Evolutionary conservation across 352 stramenopile species (phyloP).

Genomic region (Pilasporangium apinafurcum): DNA sequence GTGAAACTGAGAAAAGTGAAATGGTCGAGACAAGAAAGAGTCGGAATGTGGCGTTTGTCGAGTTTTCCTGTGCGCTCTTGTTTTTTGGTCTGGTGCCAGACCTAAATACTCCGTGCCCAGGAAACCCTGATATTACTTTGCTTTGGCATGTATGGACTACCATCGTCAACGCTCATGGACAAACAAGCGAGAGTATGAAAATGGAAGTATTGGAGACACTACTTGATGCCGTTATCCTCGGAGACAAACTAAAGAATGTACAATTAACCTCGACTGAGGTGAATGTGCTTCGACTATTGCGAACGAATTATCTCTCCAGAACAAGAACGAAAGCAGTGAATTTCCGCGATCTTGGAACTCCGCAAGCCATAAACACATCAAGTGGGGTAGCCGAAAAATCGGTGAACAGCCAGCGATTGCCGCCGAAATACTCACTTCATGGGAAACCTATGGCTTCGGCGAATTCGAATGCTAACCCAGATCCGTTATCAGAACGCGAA

Average conservation of each 20-base stretch:
- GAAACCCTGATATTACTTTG: slow-evolving; percentile 22
- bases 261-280: not conserved
- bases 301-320: slow-evolving; percentile 3
- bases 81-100: slow-evolving; percentile 50
- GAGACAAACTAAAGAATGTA: not conserved
- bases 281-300: slow-evolving; percentile 2
- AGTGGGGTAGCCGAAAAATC: not conserved
- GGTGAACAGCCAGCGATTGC: too few species aligned
- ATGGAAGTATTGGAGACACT: slow-evolving; percentile 13
- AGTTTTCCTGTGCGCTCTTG: slow-evolving; percentile 52
- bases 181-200: slow-evolving; percentile 3
- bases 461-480: slow-evolving; percentile 1
- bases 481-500: slow-evolving; percentile 29
- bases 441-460: slow-evolving; percentile 20
- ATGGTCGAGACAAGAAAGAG: not conserved
- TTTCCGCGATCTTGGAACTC: not conserved
- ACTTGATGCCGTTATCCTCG: slow-evolving; percentile 14
- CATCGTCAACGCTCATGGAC: slow-evolving; percentile 8
- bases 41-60: slow-evolving; percentile 20
- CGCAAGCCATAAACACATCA: not conserved
- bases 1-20: not conserved
- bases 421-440: slow-evolving; percentile 21
- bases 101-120: slow-evolving; percentile 26
- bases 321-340: not conserved
- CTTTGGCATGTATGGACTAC: slow-evolving; percentile 48